Base-by-base conservation (phyloP, 352 stramenopile genomes). In the Pythium periplocum region DNA sequence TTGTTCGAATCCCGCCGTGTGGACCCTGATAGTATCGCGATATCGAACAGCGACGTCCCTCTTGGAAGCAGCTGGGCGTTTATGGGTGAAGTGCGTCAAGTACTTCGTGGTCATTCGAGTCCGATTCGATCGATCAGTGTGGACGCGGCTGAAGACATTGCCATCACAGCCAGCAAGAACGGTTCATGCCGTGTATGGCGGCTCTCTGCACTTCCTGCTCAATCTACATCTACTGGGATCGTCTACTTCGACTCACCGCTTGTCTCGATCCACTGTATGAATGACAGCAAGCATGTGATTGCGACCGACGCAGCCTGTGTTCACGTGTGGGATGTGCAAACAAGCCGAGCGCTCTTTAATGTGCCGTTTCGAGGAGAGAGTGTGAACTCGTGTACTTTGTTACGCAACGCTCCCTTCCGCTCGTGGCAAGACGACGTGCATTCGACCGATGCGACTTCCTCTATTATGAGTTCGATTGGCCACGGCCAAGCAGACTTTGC, bases 171-270 rank as follows among this genome's bases (percentile, higher is more conserved):
- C n/a, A 89, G 75, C 45, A 86, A 85, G 43, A 82, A 83, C 26
- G 78, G 78, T n/a, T 83, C 76, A 1, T 89, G 81, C 45, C 74
- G 81, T 4, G 73, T 73, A 6, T 91, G 81, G 81, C 61, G 78
- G n/a, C 66, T 91, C 7, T 63, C 73, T 4, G 70, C 54, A 11
- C 78, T 86, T 34, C 80, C 80, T 1, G 17, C 17, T 26, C 17
- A 26, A 26, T 68, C 53, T 12, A 37, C 61, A 9, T 38, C 67
- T 1, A 51, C 59, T 4, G 56, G 58, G 2, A 62, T 59, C 0
- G 53, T 82, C 9, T 61, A 77, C 44, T 59, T 64, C 4, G 58
- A 57, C 17, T 61, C 58, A 3, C 53, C 72, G 0, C 39, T 78
- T 26, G 35, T 68, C 1, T 62, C 53, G 0, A 56, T 73, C 9